phyloP scores from a whole-genome alignment of 2,329 filamentous ascomycete genomes.

The Teratosphaeria destructans region DNA sequence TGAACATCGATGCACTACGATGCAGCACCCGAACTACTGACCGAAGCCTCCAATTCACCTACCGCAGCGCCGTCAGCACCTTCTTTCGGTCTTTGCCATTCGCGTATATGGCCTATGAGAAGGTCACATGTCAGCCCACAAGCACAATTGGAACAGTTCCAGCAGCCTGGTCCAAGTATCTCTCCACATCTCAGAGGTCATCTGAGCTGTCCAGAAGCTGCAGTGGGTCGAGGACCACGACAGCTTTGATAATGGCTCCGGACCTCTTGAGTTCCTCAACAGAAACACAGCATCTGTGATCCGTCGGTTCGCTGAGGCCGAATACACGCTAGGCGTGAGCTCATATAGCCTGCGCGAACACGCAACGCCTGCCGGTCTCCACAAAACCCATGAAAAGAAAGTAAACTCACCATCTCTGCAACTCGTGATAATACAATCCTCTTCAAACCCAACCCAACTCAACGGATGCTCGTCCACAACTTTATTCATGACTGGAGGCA shows the following conservation, averaged over 20 bases:
- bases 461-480: conserved; percentile 75
- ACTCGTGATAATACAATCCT: conserved; percentile 84
- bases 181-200: neutral
- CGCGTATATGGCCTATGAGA: conserved; percentile 57
- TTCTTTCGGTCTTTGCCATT: conserved; percentile 58
- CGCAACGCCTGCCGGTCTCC: neutral
- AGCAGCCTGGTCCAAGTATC: neutral
- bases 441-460: conserved; percentile 85
- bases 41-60: neutral
- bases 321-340: neutral
- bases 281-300: neutral
- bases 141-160: neutral
- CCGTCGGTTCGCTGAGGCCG: neutral
- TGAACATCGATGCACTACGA: neutral
- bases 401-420: conserved; percentile 69
- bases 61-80: neutral
- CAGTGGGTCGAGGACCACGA: neutral
- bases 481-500: conserved; percentile 86
- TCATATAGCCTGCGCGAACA: neutral
- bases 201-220: neutral
- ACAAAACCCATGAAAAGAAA: neutral
- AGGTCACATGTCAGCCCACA: neutral
- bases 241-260: neutral
- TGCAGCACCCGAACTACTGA: neutral
- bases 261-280: neutral